Conservation (phyloP, 2,329 filamentous ascomycete genomes). For the Phyllosticta capitalensis region DNA sequence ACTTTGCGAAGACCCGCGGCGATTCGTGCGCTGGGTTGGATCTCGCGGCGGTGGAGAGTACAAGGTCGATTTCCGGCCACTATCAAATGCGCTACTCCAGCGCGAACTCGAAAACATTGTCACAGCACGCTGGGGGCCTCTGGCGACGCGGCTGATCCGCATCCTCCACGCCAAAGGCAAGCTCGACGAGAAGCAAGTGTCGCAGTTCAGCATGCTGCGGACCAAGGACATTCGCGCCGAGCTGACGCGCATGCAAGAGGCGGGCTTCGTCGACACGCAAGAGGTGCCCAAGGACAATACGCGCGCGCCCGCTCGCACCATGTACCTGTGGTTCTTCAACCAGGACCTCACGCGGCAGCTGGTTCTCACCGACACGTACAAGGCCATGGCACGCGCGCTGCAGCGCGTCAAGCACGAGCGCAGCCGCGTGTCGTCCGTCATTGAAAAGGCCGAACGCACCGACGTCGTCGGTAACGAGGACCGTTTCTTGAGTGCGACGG, state of each 20-base stretch:
- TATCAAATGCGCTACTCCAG: constrained; percentile 63
- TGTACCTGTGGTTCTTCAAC: constrained; percentile 92
- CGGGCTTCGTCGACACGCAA: constrained; percentile 81
- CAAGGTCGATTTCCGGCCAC: constrained; percentile 70
- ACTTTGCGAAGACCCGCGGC: constrained; percentile 57
- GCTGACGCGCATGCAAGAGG: constrained; percentile 76
- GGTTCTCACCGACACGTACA: constrained; percentile 75
- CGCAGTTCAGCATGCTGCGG: constrained; percentile 70
- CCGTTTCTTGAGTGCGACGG: constrained; percentile 64
- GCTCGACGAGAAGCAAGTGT: constrained; percentile 85
- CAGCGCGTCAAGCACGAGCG: constrained; percentile 73
- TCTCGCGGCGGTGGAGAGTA: constrained; percentile 59
- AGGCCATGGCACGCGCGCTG: constrained; percentile 75
- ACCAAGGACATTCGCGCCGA: constrained; percentile 77
- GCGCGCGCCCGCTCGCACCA: constrained; percentile 69
- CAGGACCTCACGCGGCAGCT: constrained; percentile 58
- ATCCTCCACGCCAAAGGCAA: constrained; percentile 82
- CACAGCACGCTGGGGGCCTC: constrained; percentile 52
- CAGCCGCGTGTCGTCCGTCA: constrained; percentile 58
- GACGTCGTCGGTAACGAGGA: constrained; percentile 81
- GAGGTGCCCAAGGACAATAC: constrained; percentile 86
- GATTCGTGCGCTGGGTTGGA: constrained; percentile 60
- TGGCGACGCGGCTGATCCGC: constrained; percentile 72
- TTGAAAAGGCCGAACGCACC: constrained; percentile 72
- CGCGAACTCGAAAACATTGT: constrained; percentile 75